phyloP scores from a whole-genome alignment of 306 rosid species.

The Gastrolobium villosum region DNA sequence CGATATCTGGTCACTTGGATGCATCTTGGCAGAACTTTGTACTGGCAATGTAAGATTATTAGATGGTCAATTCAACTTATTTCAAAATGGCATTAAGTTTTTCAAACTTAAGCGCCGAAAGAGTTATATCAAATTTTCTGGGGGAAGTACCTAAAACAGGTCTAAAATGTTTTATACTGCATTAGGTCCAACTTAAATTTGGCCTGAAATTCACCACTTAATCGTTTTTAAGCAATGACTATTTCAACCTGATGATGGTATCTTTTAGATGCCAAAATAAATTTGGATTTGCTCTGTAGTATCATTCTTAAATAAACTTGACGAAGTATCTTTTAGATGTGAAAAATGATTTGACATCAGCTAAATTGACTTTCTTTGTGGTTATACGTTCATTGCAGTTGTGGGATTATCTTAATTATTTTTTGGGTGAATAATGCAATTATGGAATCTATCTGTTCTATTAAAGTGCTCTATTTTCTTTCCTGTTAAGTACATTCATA shows the following conservation, averaged over 20 bases:
- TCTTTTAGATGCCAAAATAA: conserved; percentile 12
- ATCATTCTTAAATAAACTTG: conserved; percentile 19
- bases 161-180: conserved; percentile 11
- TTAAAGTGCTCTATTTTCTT: neutral
- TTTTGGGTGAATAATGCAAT: conserved; percentile 10
- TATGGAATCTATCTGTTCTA: conserved; percentile 20
- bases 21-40: conserved; percentile 98
- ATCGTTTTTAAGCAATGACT: conserved; percentile 10
- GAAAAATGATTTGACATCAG: conserved; percentile 22
- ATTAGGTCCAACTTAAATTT: neutral
- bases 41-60: conserved; percentile 90
- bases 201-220: conserved; percentile 1
- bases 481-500: neutral
- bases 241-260: conserved; percentile 22
- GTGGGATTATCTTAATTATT: neutral
- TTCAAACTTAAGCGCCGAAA: neutral
- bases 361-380: neutral
- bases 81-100: conserved; percentile 28
- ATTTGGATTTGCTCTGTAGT: neutral
- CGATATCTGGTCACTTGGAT: conserved; percentile 99
- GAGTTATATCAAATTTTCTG: neutral
- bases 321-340: conserved; percentile 29
- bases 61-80: conserved; percentile 13
- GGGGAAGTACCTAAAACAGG: conserved; percentile 4
- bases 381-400: conserved; percentile 2